Evolutionary conservation across 2,329 filamentous ascomycete genomes (phyloP), one percentile per base, ranked within the genome.

Genomic region (Aspergillus proliferans): DNA sequence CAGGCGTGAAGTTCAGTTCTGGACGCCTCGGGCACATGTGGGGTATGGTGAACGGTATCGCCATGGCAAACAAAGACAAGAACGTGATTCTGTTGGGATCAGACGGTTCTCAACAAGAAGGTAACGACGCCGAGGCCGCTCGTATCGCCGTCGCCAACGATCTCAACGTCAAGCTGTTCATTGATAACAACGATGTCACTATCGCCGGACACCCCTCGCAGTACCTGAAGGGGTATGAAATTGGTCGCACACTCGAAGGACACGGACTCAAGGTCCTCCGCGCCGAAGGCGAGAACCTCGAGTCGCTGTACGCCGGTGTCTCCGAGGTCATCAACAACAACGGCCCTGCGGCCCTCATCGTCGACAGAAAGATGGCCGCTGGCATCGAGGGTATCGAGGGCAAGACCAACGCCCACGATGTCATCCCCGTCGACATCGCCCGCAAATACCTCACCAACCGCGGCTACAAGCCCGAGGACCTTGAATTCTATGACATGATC

Each of bases 171-270:
- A 71, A 71, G 59, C 44, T 71, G 10, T 62, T 71, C 47, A 53
- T 71, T 43, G 68, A 71, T 45, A 68, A 71, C 55, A 71, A 71
- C 51, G 66, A 71, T 52, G 68, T 71, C 24, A 71, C 68, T 0
- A 71, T 71, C 49, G 68, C 68, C 2, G 68, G 68, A 7, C 66
- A 71, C 41, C 68, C 68, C 4, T 70, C 68, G 0, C 51, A 69
- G 41, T 71, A 71, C 46, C 59, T 70, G 5, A 65, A 67, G 52
- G 68, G 68, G 6, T 71, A 65, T 38, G 59, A 64, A 12, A 47
- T 71, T 9, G 58, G 42, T 14, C 51, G 53, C 1, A 71, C 66
- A 3, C 58, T 71, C 6, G 43, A 56, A n/a, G 68, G 68, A 9
- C 68, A 71, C 41, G 68, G 68, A 4, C 26, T 71, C 30, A 63